These are phyloP conservation scores for Prototheca wickerhamii DNA, from an alignment of 163 green algal species.

Conservation along the genomic window DNA sequence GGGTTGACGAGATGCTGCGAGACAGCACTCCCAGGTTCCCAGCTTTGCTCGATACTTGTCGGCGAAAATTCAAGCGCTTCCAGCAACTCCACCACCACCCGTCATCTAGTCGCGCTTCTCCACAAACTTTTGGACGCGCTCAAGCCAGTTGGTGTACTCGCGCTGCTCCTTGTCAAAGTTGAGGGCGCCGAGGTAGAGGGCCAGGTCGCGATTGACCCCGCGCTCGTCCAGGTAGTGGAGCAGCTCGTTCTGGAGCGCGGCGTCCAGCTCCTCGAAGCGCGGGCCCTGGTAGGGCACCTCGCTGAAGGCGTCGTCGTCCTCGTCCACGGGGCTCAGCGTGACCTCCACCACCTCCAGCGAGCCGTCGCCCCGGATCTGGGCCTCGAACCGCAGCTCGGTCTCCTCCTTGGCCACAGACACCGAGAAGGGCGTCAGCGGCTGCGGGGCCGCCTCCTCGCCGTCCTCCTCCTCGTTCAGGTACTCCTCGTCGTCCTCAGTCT, in stretches of 20 bases:
- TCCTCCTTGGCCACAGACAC: constrained; percentile 38
- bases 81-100: too few relatives aligned
- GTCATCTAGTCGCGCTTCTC: background rate
- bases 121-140: constrained; percentile 22
- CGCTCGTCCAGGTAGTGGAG: constrained; percentile 29
- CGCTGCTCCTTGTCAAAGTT: constrained; percentile 39
- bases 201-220: constrained; percentile 24
- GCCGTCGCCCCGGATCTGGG: background rate
- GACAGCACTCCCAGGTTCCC: too few relatives aligned
- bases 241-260: constrained; percentile 27
- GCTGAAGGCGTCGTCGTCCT: constrained; percentile 12
- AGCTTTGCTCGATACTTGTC: too few relatives aligned
- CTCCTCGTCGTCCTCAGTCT: constrained; percentile 2
- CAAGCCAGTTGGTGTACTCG: constrained; percentile 39
- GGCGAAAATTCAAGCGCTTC: too few relatives aligned
- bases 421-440: constrained; percentile 40
- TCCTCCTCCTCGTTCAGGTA: constrained; percentile 11
- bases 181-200: constrained; percentile 24
- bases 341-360: constrained; percentile 34
- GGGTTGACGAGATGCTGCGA: too few relatives aligned
- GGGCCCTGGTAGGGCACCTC: constrained; percentile 33
- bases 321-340: constrained; percentile 41
- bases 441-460: constrained; percentile 21
- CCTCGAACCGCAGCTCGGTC: constrained; percentile 28
- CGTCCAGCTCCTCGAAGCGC: constrained; percentile 39